These are phyloP conservation scores for Pythium volutum DNA, from an alignment of 352 stramenopile genomes.

Conservation along the genomic window DNA sequence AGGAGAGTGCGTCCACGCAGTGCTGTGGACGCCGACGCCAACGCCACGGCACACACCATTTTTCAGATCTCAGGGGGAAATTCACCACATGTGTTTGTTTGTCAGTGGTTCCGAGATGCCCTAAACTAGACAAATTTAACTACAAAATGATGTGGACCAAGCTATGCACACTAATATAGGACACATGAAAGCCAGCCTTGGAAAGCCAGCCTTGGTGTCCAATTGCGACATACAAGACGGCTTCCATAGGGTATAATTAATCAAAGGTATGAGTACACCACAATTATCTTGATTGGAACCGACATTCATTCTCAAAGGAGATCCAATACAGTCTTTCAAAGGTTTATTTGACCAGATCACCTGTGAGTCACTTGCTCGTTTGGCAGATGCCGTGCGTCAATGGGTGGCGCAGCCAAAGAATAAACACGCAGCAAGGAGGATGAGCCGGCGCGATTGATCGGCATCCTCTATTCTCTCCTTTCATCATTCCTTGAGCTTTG, in stretches of 20 bases:
- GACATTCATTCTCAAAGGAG: no score
- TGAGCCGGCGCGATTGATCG: background rate
- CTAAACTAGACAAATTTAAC: background rate
- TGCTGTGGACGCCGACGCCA: background rate
- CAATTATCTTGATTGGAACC: no score
- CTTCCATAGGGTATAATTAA: no score
- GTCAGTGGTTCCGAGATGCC: background rate
- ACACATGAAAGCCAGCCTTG: no score
- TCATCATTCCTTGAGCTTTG: no score
- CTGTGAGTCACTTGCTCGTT: no score
- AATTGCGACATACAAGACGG: no score
- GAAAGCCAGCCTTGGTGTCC: no score
- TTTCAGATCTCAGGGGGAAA: background rate
- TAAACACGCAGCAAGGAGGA: background rate
- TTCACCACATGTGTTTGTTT: background rate
- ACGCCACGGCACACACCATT: slow-evolving; percentile 1
- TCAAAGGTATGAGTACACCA: no score
- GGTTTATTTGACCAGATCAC: no score
- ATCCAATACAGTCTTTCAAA: no score
- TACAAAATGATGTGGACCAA: background rate
- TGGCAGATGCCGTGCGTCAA: background rate
- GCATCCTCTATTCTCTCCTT: no score
- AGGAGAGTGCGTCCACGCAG: background rate
- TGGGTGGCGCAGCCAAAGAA: background rate
- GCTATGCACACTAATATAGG: background rate